Evolutionary conservation across 345 rosid species (phyloP).

Genomic region (Leavenworthia alabamica): DNA sequence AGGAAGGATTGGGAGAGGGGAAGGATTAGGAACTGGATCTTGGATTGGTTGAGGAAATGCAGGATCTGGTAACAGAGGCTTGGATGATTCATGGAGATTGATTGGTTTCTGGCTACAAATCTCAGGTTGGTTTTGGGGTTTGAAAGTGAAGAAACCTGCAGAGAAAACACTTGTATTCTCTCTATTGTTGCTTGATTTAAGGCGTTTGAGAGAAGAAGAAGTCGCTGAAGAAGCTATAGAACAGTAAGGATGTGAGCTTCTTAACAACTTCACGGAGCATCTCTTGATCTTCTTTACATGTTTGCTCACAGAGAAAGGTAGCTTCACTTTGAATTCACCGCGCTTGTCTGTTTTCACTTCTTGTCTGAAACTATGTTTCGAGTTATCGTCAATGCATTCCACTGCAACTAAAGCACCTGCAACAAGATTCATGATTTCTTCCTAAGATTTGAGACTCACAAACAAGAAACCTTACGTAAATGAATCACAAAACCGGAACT

Average conservation of each 20-base stretch:
- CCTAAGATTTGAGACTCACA: neutral
- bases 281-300: conserved; percentile 57
- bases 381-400: conserved; percentile 52
- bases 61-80: conserved; percentile 9
- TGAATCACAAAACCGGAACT: neutral
- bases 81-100: conserved; percentile 5
- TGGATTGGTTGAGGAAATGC: conserved; percentile 39
- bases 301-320: conserved; percentile 63
- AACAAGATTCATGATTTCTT: neutral
- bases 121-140: conserved; percentile 54
- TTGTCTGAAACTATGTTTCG: conserved; percentile 40
- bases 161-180: conserved; percentile 50
- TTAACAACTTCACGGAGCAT: conserved; percentile 60
- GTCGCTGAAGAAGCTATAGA: conserved; percentile 63
- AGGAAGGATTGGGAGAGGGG: conserved; percentile 48
- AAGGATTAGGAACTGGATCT: conserved; percentile 37
- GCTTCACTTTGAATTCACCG: conserved; percentile 59
- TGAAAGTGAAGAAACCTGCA: conserved; percentile 88
- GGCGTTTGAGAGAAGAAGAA: conserved; percentile 47
- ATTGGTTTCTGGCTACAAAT: conserved; percentile 58
- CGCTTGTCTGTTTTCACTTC: conserved; percentile 60
- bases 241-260: conserved; percentile 69
- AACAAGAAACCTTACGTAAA: neutral
- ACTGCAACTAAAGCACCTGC: conserved; percentile 79
- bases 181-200: conserved; percentile 47